Evolutionary conservation across 257 asterid genomes (phyloP), one percentile per base, ranked within the genome.

Genomic region (Gardenia jasminoides): DNA sequence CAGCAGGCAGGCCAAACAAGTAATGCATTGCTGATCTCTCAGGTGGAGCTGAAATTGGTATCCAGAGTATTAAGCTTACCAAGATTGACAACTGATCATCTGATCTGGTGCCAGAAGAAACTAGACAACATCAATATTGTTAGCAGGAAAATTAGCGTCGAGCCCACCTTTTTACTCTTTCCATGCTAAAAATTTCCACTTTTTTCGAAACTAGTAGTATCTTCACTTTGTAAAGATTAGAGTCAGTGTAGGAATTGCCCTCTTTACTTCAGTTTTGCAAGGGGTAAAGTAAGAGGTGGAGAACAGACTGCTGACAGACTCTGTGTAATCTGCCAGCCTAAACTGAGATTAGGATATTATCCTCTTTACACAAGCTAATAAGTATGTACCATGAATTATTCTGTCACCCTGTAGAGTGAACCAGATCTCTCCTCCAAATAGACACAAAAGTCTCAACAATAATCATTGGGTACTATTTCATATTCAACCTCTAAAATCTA

Each of bases 101-200:
- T 92, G 70, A 36, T 88, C 2, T 94, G 98, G 98, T 94, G 98
- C 82, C 85, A 80, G 75, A 86, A 82, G 66, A 94, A 94, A 80
- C 85, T 94, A 69, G 71, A 81, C 81, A 84, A 82, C 83, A 88
- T 94, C 33, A 87, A 80, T 83, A 85, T 92, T 84, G 87, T 80
- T 59, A 84, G 85, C 62, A 85, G 89, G 80, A 88, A 84, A 82
- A 84, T 92, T 78, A 81, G 76, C 48, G 81, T 91, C 61, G 98
- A 92, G 77, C 88, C 93, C 10, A 87, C 84, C 47, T 92, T 92
- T 83, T 84, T 85, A 74, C 94, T 94, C 82, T 94, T 94, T 56
- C 98, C 98, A n/a, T 89, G 96, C 80, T 94, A 78, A 82, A 67
- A 75, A n/a, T n/a, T 39, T 78, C 48, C 43, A 10, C 71, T 66